These are phyloP conservation scores for Fusarium chaquense DNA, from an alignment of 2,329 filamentous ascomycete species.

Conservation along the genomic window DNA sequence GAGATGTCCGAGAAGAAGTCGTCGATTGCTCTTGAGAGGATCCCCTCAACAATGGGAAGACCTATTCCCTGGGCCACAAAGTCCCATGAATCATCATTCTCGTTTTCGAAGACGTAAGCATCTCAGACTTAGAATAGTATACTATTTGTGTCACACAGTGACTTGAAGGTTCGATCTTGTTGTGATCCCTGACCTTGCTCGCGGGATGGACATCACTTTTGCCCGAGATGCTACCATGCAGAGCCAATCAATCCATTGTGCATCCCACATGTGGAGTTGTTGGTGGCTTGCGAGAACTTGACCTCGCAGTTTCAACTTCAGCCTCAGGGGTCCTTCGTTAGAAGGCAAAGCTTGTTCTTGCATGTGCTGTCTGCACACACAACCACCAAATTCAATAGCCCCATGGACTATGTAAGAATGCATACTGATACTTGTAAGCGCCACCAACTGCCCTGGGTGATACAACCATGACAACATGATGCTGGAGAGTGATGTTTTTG, in stretches of 20 bases:
- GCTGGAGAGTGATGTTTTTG: background rate
- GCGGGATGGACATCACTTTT: background rate
- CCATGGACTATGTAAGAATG: background rate
- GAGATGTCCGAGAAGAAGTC: background rate
- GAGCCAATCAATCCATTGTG: background rate
- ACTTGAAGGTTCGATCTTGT: background rate
- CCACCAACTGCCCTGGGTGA: background rate
- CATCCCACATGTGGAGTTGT: background rate
- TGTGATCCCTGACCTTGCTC: background rate
- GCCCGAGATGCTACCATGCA: background rate
- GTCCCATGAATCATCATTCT: background rate
- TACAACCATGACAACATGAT: background rate
- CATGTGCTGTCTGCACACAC: background rate
- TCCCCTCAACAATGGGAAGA: accelerated
- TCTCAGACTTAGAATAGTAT: background rate
- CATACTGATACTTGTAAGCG: background rate
- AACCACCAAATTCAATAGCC: background rate
- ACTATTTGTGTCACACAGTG: background rate
- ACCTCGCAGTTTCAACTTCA: background rate
- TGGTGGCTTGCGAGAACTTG: background rate
- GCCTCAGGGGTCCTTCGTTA: background rate
- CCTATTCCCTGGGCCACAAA: background rate
- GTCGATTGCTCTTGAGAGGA: too few relatives aligned
- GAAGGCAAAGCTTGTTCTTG: background rate
- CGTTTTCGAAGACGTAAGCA: background rate